Percentiles rank a stretch among this genome's conserved stretches.
phyloP scores from a whole-genome alignment of 176 grass and related monocot genomes.

The Oryza glumipatula region DNA sequence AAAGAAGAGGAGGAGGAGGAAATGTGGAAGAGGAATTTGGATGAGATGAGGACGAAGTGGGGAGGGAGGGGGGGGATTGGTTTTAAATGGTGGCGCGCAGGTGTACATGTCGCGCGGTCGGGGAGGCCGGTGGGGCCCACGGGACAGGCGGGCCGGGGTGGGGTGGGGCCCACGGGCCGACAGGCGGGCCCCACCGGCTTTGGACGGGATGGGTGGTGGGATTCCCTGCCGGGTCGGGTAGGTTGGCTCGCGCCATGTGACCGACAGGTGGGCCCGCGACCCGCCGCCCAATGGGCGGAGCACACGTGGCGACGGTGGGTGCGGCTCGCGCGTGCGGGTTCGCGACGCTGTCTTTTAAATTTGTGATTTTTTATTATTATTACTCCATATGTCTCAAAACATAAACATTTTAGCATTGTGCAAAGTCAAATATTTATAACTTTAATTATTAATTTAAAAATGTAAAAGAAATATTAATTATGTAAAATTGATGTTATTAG shows the following conservation, averaged over 20 bases:
- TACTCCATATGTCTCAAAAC: too few relatives aligned
- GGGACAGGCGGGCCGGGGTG: constrained; percentile 9
- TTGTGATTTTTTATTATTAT: too few relatives aligned
- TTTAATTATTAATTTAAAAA: too few relatives aligned
- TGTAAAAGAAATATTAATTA: too few relatives aligned
- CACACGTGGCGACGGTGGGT: not conserved
- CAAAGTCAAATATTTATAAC: too few relatives aligned
- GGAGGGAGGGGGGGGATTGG: not conserved
- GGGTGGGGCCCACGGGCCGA: constrained; percentile 38
- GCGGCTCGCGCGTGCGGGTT: not conserved
- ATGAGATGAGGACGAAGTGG: not conserved
- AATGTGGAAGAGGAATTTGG: not conserved
- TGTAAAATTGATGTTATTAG: too few relatives aligned
- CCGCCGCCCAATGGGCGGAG: not conserved
- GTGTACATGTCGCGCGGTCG: constrained; percentile 34
- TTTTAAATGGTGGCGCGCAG: constrained; percentile 48
- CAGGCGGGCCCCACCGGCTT: constrained; percentile 36
- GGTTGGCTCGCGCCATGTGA: constrained; percentile 44
- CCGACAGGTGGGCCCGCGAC: not conserved
- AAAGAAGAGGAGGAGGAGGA: not conserved
- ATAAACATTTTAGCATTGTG: too few relatives aligned
- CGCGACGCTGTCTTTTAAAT: not conserved
- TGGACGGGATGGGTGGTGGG: constrained; percentile 21
- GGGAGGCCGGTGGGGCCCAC: constrained; percentile 4
- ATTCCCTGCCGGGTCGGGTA: constrained; percentile 50